Evolutionary conservation across 495 filamentous ascomycete species (phyloP).

Genomic region (Penicillium odoratum): DNA sequence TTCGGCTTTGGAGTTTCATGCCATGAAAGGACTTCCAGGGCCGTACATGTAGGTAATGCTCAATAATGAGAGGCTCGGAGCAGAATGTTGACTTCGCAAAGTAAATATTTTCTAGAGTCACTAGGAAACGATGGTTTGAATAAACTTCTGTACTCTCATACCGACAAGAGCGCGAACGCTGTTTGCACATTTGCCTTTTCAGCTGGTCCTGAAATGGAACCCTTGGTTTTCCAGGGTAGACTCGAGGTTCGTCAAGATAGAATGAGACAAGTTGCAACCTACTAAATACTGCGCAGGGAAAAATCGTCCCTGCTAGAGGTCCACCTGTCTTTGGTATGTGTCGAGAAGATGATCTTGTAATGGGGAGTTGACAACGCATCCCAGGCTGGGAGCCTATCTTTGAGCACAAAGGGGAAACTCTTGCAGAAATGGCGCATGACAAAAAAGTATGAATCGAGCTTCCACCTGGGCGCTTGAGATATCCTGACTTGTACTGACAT

Average conservation of each 20-base stretch:
- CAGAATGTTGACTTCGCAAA: constrained; percentile 25
- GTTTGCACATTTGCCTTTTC: constrained; percentile 90
- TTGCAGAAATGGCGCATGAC: constrained; percentile 85
- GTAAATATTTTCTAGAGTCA: constrained; percentile 83
- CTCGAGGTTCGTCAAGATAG: constrained; percentile 32
- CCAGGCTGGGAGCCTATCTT: constrained; percentile 88
- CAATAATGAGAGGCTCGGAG: neutral
- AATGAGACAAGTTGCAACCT: neutral
- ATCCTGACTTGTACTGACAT: constrained; percentile 22
- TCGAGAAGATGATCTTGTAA: neutral
- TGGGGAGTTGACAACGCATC: constrained; percentile 17
- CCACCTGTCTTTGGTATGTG: constrained; percentile 63
- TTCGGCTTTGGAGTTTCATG: constrained; percentile 83
- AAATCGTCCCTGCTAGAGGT: constrained; percentile 44
- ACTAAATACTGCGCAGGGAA: constrained; percentile 48
- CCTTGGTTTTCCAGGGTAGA: constrained; percentile 81
- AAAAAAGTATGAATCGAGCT: constrained; percentile 52
- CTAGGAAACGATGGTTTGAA: constrained; percentile 78
- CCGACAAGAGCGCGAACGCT: constrained; percentile 82
- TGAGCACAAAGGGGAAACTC: constrained; percentile 84
- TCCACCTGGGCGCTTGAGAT: neutral
- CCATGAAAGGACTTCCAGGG: constrained; percentile 76
- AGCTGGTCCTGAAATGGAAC: constrained; percentile 71
- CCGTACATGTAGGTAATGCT: constrained; percentile 74
- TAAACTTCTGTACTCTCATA: constrained; percentile 74